Base-by-base conservation (phyloP, 257 asterid genomes). In the Verbena officinalis region DNA sequence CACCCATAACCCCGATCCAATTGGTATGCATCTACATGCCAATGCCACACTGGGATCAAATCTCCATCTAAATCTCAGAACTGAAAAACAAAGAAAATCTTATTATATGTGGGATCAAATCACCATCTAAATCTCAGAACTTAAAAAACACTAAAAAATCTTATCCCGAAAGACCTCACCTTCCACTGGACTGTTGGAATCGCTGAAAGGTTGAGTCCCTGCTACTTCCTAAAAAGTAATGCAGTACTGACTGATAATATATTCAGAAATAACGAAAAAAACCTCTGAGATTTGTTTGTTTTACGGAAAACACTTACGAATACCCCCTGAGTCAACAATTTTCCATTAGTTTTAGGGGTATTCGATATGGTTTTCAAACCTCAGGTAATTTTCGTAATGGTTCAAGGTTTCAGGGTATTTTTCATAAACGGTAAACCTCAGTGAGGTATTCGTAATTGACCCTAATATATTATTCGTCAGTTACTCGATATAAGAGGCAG, bases 111-210 rank as follows among this genome's bases (percentile, higher is more conserved):
- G 61, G 21, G 39, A 31, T 34, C 34, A 33, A 55, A 33, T 55
- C 24, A 27, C 27, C 7, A 31, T 33, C 7, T 6, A 19, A 31
- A 55, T 55, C 61, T 30, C 34, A 15, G 20, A 31, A 31, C 10
- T 51, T 8, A 11, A 21, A 22, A 2, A 27, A 22, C 2, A 8
- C 54, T 1, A 49, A 20, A 24, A 46, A 11, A 11, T 58, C 34
- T 22, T 22, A 59, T 42, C 38, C 53, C 23, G 21, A 14, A 40
- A 33, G 27, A 38, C 64, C 65, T 50, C 24, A 59, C 31, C 22
- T 59, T 27, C 7, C 3, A 3, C 65, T 42, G 15, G 53, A 10
- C 15, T n/a, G 14, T 22, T 51, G 20, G 0, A 63, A 20, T 17
- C 20, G 19, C 44, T 39, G 62, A 39, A 64, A 63, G 57, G 22